A percentile compares a stretch with the other conserved stretches of the same genome.
Evolutionary conservation across 495 filamentous ascomycete genomes (phyloP).

Genomic region (Penicillium crystallinum): DNA sequence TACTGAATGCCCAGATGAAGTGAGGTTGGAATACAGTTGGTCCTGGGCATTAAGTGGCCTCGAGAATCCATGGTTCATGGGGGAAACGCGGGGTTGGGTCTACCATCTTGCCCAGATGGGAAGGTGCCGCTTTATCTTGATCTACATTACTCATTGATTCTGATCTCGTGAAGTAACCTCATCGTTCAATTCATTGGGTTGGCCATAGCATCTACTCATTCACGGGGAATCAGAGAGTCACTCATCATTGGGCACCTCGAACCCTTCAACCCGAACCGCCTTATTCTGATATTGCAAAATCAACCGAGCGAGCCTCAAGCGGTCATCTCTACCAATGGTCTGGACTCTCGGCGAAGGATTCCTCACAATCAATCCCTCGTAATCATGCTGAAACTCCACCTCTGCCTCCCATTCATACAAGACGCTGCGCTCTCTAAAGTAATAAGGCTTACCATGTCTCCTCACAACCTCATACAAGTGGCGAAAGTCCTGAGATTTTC

Average conservation of each 20-base stretch:
- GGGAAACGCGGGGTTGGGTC: not conserved
- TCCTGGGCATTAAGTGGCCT: too few relatives aligned
- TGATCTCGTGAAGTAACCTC: not conserved
- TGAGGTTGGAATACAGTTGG: too few relatives aligned
- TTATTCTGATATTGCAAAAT: constrained; percentile 3
- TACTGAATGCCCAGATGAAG: too few relatives aligned
- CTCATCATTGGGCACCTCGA: constrained; percentile 1
- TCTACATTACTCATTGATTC: not conserved
- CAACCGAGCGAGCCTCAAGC: constrained; percentile 4
- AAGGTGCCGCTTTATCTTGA: not conserved
- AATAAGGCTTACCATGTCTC: constrained; percentile 2
- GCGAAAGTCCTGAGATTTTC: constrained; percentile 1
- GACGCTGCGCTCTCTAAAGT: constrained; percentile 1
- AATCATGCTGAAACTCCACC: constrained; percentile 3
- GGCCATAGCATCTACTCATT: not conserved
- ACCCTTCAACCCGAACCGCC: constrained; percentile 2
- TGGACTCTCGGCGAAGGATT: not conserved
- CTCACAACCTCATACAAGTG: constrained; percentile 1
- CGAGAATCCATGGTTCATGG: not conserved
- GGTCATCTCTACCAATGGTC: not conserved
- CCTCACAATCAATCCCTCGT: not conserved
- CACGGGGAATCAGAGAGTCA: not conserved
- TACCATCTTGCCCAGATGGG: not conserved
- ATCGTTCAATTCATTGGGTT: not conserved
- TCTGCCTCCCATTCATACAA: constrained; percentile 5